phyloP scores from a whole-genome alignment of 192 early-diverging fungal genomes.

The Backusella westeae region DNA sequence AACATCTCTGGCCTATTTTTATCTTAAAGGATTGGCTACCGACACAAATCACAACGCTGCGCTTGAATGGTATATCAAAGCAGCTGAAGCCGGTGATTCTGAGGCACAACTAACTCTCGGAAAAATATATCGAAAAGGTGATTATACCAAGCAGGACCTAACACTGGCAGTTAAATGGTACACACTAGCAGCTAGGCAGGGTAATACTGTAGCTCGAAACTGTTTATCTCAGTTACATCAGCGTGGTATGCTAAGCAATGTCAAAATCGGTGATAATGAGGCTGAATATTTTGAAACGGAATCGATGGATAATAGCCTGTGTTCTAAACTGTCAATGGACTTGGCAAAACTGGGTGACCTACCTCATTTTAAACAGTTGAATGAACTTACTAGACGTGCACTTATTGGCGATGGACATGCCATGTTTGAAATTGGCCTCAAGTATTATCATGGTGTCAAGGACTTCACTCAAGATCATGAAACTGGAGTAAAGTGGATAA shows the following conservation, averaged over 20 bases:
- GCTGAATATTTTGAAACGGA: background rate
- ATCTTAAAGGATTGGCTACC: background rate
- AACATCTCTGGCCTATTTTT: background rate
- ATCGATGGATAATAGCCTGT: background rate
- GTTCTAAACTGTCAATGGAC: background rate
- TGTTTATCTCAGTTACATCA: background rate
- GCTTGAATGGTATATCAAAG: background rate
- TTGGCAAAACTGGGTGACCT: background rate
- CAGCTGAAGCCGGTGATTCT: background rate
- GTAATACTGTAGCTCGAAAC: background rate
- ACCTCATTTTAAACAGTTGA: background rate
- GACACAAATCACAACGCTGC: background rate
- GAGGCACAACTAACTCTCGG: background rate
- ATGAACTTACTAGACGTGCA: background rate
- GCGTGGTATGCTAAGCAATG: background rate
- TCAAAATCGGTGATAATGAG: background rate
- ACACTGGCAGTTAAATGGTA: background rate
- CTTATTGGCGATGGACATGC: background rate
- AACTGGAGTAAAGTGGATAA: background rate
- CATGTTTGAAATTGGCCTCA: background rate
- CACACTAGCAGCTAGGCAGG: background rate
- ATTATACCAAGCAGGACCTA: background rate
- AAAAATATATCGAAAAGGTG: background rate
- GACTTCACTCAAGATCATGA: background rate
- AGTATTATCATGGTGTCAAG: background rate